Base-by-base conservation (phyloP, 192 early-diverging fungal species). In the Coemansia sp. region DNA sequence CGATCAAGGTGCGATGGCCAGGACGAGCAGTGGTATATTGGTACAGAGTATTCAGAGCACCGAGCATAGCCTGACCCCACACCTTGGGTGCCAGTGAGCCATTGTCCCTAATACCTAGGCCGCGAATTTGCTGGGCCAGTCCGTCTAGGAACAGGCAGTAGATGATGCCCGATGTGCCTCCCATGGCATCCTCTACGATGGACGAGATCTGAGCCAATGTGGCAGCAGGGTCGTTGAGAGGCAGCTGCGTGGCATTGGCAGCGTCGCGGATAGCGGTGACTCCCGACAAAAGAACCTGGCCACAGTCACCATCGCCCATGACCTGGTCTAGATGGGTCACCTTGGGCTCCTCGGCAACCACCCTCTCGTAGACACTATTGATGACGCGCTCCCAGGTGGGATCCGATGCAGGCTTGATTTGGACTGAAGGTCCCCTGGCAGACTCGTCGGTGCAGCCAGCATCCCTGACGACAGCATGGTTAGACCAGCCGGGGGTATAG, bases 231-330 rank as follows among this genome's bases (percentile, higher is more conserved):
- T 84, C 68, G 27, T 80, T 76, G 14, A 81, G 64, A 13, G 72
- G 72, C 18, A 75, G 48, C 64, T 60, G 55, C 14, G 44, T 60
- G 36, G 5, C 8, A 39, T 82, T 50, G 5, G 77, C 53, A 4
- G 78, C 81, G 5, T 78, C 57, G 35, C 60, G 58, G 42, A 88
- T 72, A 26, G 82, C 81, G n/a, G 68, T 77, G 14, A 82, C 87
- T 11, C 88, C 89, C 4, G 78, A 65, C 13, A 79, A 67, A 29
- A 92, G 62, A 9, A 86, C 85, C 13, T 81, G 60, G 13, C 91
- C 91, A 53, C 89, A 93, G 61, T 92, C 91, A 13, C 91, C 91
- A 53, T 93, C 91, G 19, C 91, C 90, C 48, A 83, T 72, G 46
- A 91, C 59, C 43, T 81, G 81, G 47, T 93, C 91, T 28, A 82